Evolutionary conservation across 768 basidiomycete genomes (phyloP), one percentile per base, ranked within the genome.

Genomic region (Pleurotus citrinopileatus): DNA sequence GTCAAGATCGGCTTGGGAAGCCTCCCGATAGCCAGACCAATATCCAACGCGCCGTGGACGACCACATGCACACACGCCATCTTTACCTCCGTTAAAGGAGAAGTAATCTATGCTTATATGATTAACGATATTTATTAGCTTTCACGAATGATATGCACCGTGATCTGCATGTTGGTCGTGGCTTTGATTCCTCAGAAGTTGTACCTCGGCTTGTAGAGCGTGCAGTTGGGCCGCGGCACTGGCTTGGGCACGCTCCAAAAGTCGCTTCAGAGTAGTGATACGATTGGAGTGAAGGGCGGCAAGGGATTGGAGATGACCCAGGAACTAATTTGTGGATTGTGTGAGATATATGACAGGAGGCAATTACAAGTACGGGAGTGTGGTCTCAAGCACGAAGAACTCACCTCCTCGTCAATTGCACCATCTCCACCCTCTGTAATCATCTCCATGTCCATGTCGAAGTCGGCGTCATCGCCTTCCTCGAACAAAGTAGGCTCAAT

Each of bases 151-250:
- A 13, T 23, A 5, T 34, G 32, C 34, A 40, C 34, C 34, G 20
- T 20, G 32, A 27, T 37, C 40, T 3, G 3, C 38, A 19, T 15
- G 10, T 19, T 40, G 12, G 15, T 12, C 17, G 17, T 7, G 10
- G 12, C 43, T 37, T 45, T 77, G 76, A 10, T 72, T 69, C 38
- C 87, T 82, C 26, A 93, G 72, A 23, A 89, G 73, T 10, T 82
- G 75, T 2, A 91, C 73, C 63, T 94, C 89, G 1, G 90, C 91
- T 68, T 93, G 91, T 1, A 94, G 72, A 0, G 92, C 91, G 61
- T 94, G 91, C 1, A 93, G 73, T 61, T 94, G 92, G 1, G 90
- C 86, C 0, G 91, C 89, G 1, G 87, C 78, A 7, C 84, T 83
- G 2, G 86, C 82, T 60, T 94, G 92, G 0, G 89, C 79, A 36